Percentiles rank a stretch among this genome's conserved stretches.
These are phyloP conservation scores for Talaromyces pinophilus DNA, from an alignment of 2,329 filamentous ascomycete species.

Conservation along the genomic window DNA sequence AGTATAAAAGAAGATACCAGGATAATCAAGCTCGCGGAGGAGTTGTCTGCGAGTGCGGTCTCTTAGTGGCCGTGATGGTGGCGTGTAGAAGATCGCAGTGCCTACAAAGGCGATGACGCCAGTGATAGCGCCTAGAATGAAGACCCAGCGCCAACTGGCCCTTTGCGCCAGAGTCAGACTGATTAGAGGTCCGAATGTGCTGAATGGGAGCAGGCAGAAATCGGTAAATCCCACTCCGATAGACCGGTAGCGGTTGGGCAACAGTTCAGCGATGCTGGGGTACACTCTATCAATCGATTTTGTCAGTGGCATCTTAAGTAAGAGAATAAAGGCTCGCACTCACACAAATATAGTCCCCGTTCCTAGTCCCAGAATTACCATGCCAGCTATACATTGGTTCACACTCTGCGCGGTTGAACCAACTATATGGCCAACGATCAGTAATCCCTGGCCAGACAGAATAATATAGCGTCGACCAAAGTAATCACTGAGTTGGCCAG, in stretches of 20 bases:
- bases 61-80: neutral
- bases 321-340: neutral
- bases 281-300: neutral
- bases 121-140: neutral
- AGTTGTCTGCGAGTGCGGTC: neutral
- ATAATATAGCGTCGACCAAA: neutral
- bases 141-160: neutral
- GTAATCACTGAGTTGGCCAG: constrained; percentile 2
- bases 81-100: neutral
- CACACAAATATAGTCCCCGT: neutral
- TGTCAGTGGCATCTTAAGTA: neutral
- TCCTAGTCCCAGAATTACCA: neutral
- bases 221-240: constrained; percentile 3
- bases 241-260: constrained; percentile 7
- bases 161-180: neutral
- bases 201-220: neutral
- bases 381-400: neutral
- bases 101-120: neutral
- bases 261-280: neutral
- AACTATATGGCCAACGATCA: neutral
- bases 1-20: neutral
- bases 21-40: neutral
- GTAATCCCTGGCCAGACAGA: neutral
- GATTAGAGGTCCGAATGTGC: neutral
- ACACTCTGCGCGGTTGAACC: neutral